A percentile compares a stretch with the other conserved stretches of the same genome.
Evolutionary conservation across 176 grass and related monocot genomes (phyloP).

Genomic region (Hordeum marinum): DNA sequence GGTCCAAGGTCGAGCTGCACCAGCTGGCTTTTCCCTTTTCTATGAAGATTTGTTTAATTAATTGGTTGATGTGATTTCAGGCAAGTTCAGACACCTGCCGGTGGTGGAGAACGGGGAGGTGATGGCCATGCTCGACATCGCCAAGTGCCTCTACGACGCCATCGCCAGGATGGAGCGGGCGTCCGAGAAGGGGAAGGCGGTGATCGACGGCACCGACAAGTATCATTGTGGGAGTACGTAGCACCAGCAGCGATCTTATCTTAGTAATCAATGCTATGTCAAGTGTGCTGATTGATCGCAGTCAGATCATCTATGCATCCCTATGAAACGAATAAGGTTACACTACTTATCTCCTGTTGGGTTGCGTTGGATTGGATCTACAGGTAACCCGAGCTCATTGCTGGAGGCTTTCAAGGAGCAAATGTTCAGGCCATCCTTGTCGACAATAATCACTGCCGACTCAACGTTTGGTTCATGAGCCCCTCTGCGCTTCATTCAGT

Average conservation of each 20-base stretch:
- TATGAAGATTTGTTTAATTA: background rate
- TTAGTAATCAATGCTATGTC: background rate
- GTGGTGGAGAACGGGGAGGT: conserved; percentile 95
- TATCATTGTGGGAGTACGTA: conserved; percentile 33
- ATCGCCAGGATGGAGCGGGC: conserved; percentile 61
- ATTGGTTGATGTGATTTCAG: conserved; percentile 8
- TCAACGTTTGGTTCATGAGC: conserved; percentile 40
- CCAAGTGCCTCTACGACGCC: conserved; percentile 78
- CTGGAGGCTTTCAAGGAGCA: conserved; percentile 63
- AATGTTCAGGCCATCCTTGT: conserved; percentile 62
- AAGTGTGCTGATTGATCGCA: background rate
- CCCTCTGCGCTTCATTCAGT: background rate
- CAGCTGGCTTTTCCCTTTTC: background rate
- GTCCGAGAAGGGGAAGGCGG: conserved; percentile 62
- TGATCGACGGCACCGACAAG: conserved; percentile 55
- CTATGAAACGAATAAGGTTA: background rate
- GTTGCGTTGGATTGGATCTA: background rate
- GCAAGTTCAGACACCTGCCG: conserved; percentile 77
- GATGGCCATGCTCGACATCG: conserved; percentile 78
- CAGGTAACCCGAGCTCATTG: conserved; percentile 14
- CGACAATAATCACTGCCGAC: conserved; percentile 33
- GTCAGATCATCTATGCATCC: background rate
- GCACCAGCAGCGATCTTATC: background rate
- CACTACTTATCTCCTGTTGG: too few relatives aligned
- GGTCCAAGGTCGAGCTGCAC: conserved; percentile 47